Conservation (phyloP, 805 yeast species). For the Isabelozyma rhagii region DNA sequence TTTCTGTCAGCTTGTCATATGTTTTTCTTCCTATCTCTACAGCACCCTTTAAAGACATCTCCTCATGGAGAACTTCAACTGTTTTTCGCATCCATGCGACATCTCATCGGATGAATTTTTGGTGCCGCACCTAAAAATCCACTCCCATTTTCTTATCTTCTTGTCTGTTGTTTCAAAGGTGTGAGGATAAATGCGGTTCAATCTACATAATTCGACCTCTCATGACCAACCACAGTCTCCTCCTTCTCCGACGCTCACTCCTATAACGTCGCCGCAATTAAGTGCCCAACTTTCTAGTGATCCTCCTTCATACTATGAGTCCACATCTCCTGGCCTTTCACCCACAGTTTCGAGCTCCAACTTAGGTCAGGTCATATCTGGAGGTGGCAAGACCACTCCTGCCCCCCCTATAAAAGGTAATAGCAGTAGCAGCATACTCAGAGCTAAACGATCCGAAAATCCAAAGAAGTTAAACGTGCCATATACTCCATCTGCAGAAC, state of each 20-base stretch:
- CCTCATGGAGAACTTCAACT: too few relatives aligned
- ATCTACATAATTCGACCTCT: background rate
- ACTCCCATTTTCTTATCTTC: too few relatives aligned
- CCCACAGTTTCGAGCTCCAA: background rate
- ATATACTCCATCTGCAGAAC: slow-evolving; percentile 31
- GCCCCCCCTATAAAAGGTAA: slow-evolving; percentile 1
- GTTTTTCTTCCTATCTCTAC: too few relatives aligned
- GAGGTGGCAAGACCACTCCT: background rate
- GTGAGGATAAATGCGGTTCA: background rate
- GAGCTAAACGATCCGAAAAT: background rate
- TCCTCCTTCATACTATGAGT: slow-evolving; percentile 4
- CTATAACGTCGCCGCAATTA: background rate
- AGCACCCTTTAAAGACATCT: too few relatives aligned
- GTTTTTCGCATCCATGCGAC: too few relatives aligned
- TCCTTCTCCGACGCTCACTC: background rate
- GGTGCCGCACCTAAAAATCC: too few relatives aligned
- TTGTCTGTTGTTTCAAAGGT: too few relatives aligned
- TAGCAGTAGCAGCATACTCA: background rate
- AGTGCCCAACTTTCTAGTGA: slow-evolving; percentile 1
- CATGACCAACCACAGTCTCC: background rate
- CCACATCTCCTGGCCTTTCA: slow-evolving; percentile 1
- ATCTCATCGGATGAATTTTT: too few relatives aligned
- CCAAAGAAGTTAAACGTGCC: slow-evolving; percentile 18
- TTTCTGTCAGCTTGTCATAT: too few relatives aligned
- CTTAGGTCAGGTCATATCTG: background rate